Conservation (phyloP, 139 green algal genomes). For the Closterium sp. region DNA sequence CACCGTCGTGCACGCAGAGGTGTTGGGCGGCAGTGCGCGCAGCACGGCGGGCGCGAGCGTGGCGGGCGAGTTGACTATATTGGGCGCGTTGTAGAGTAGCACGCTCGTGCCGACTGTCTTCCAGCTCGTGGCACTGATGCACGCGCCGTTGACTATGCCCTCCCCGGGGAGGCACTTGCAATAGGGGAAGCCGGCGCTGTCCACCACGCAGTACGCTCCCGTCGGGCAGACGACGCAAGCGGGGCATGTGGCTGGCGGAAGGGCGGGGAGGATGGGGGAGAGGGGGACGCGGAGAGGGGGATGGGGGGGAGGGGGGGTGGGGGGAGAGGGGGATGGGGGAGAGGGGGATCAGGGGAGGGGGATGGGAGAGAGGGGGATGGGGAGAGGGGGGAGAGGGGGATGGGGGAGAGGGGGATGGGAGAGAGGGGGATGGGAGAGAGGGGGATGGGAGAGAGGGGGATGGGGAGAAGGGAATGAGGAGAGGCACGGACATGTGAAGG, state of each 20-base stretch:
- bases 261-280: too few species aligned
- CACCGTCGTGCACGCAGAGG: neutral
- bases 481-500: too few species aligned
- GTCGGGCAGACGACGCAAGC: neutral
- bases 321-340: too few species aligned
- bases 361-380: neutral
- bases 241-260: too few species aligned
- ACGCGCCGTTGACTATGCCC: neutral
- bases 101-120: neutral
- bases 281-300: too few species aligned
- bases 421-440: neutral
- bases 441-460: too few species aligned
- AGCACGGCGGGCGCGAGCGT: neutral
- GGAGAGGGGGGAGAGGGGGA: neutral
- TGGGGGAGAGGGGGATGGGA: neutral
- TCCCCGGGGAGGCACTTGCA: too few species aligned
- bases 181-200: neutral
- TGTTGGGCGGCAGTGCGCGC: neutral
- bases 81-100: neutral
- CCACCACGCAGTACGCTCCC: neutral
- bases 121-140: neutral
- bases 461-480: too few species aligned
- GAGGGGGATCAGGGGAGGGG: too few species aligned
- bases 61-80: neutral
- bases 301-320: too few species aligned